Percentiles rank a stretch among this genome's conserved stretches.
Conservation (phyloP, 257 asterid species). For the Cinchona pubescens region DNA sequence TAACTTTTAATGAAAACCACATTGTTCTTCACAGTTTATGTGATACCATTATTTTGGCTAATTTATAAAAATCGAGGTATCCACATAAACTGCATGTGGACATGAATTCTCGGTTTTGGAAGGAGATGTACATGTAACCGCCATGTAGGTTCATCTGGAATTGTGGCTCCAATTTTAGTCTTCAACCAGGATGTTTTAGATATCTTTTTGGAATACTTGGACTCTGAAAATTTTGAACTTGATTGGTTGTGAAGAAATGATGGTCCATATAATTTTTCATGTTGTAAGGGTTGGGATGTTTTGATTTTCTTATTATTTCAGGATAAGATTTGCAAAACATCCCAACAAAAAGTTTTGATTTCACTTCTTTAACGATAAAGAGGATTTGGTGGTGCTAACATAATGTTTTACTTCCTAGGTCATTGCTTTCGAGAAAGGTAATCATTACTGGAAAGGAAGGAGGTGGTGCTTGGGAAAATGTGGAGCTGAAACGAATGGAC, state of each 20-base stretch:
- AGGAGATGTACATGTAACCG: no score
- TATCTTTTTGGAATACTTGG: neutral
- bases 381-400: neutral
- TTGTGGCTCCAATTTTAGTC: neutral
- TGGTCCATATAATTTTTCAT: neutral
- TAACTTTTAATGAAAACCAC: no score
- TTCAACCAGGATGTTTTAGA: no score
- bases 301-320: no score
- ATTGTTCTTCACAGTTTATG: neutral
- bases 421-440: neutral
- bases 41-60: neutral
- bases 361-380: neutral
- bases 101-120: no score
- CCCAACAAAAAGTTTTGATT: no score
- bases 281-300: neutral
- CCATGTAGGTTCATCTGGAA: no score
- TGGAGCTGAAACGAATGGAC: slow-evolving; percentile 36
- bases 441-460: slow-evolving; percentile 27
- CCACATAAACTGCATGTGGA: no score
- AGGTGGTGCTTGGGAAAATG: no score
- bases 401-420: neutral
- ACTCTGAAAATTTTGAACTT: neutral
- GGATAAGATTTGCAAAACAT: neutral
- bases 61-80: no score
- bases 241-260: neutral